These are phyloP conservation scores for Verticillium klebahnii DNA, from an alignment of 2,329 filamentous ascomycete genomes.

Conservation along the genomic window DNA sequence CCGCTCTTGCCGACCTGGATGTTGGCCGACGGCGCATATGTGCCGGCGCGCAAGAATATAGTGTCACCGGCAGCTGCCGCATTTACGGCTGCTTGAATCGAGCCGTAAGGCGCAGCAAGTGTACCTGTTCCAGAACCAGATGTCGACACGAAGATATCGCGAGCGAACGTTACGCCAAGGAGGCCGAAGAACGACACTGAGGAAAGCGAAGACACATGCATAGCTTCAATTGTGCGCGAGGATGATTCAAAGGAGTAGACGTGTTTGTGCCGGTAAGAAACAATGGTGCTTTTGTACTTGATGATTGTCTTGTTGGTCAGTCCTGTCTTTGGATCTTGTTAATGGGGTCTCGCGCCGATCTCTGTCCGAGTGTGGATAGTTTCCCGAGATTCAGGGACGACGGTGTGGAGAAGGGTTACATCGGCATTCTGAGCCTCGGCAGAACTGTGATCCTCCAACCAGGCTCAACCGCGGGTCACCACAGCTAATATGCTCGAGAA, in stretches of 20 bases:
- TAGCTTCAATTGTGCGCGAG: not conserved
- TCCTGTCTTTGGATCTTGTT: not conserved
- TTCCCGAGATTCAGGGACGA: not conserved
- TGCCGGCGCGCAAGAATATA: constrained; percentile 36
- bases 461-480: not conserved
- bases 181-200: not conserved
- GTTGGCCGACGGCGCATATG: constrained; percentile 35
- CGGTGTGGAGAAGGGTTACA: not conserved
- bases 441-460: not conserved
- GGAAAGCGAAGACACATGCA: not conserved
- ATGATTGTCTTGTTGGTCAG: not conserved
- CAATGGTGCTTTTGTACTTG: not conserved
- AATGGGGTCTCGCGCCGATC: not conserved
- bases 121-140: constrained; percentile 31
- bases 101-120: constrained; percentile 29
- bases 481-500: not conserved
- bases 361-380: not conserved
- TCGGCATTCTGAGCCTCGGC: not conserved
- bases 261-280: not conserved
- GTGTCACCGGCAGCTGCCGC: constrained; percentile 35
- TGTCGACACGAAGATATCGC: constrained; percentile 34
- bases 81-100: constrained; percentile 36
- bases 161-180: not conserved
- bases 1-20: constrained; percentile 37
- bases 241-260: too few relatives aligned